Evolutionary conservation across 768 basidiomycete species (phyloP).

Genomic region (Lactarius deliciosus): DNA sequence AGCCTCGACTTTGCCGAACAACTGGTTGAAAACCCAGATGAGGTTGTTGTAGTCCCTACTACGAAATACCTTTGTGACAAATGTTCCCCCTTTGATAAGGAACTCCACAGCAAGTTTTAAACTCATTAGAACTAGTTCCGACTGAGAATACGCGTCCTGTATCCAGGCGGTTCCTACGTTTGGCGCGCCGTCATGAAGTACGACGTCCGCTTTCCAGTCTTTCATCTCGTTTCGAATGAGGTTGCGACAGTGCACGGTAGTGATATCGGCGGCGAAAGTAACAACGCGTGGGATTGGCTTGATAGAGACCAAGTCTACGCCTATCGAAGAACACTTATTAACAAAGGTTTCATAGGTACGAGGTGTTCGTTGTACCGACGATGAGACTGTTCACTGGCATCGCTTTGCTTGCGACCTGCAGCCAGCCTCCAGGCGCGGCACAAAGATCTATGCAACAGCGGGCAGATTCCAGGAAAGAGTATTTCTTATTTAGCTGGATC

Average conservation of each 20-base stretch:
- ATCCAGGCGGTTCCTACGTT: constrained; percentile 99
- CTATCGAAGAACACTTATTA: constrained; percentile 39
- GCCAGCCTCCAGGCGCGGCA: constrained; percentile 98
- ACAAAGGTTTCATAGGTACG: neutral
- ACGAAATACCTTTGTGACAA: constrained; percentile 98
- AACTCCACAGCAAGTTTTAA: constrained; percentile 96
- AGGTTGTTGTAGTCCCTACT: constrained; percentile 98
- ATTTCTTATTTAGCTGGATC: constrained; percentile 98
- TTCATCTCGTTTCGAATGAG: constrained; percentile 85
- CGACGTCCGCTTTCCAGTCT: constrained; percentile 98
- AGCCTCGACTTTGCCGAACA: constrained; percentile 95
- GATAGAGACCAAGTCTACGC: constrained; percentile 94
- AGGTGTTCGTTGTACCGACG: constrained; percentile 57
- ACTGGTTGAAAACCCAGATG: constrained; percentile 97
- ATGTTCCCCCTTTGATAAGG: constrained; percentile 87
- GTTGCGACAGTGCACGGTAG: constrained; percentile 85
- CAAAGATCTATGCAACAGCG: constrained; percentile 97
- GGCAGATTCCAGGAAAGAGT: constrained; percentile 83
- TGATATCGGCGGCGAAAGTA: constrained; percentile 94
- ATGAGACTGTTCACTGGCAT: constrained; percentile 94
- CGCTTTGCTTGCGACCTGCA: constrained; percentile 97
- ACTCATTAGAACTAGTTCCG: constrained; percentile 94
- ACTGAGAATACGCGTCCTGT: constrained; percentile 96
- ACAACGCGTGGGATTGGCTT: constrained; percentile 91
- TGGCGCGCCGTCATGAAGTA: constrained; percentile 98